Percentiles rank a stretch among this genome's conserved stretches.
Evolutionary conservation across 495 filamentous ascomycete genomes (phyloP).

Genomic region (Hypomontagnella submonticulosa): DNA sequence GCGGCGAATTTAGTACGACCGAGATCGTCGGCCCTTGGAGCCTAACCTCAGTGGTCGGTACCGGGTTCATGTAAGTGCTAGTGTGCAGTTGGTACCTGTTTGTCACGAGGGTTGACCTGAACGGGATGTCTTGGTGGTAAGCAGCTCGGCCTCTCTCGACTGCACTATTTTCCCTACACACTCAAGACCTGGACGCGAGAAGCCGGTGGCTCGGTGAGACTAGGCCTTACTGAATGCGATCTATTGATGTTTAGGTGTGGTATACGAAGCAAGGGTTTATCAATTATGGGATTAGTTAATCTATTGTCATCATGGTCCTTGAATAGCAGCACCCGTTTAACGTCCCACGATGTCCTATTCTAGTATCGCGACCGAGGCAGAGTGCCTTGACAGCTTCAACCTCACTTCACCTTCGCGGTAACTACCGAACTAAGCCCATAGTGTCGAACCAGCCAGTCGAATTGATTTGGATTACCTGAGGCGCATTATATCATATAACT

Average conservation of each 20-base stretch:
- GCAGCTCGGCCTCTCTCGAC: constrained; percentile 25
- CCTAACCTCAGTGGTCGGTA: constrained; percentile 30
- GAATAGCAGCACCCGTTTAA: constrained; percentile 11
- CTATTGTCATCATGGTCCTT: constrained; percentile 25
- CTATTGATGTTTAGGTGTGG: constrained; percentile 16
- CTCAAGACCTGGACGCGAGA: neutral
- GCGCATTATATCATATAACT: constrained; percentile 20
- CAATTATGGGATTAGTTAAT: constrained; percentile 24
- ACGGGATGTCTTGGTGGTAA: constrained; percentile 22
- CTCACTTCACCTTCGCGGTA: constrained; percentile 19
- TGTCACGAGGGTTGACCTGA: constrained; percentile 23
- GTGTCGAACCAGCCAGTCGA: constrained; percentile 17
- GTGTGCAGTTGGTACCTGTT: constrained; percentile 28
- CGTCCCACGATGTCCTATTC: constrained; percentile 30
- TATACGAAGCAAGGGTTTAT: neutral
- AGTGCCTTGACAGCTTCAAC: constrained; percentile 1
- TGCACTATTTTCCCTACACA: constrained; percentile 12
- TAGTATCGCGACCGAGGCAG: constrained; percentile 17
- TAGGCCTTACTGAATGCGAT: constrained; percentile 8
- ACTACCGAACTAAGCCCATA: constrained; percentile 27
- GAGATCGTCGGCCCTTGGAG: constrained; percentile 34
- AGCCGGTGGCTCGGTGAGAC: constrained; percentile 23
- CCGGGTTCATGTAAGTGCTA: constrained; percentile 27
- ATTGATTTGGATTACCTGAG: constrained; percentile 35
- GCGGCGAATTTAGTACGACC: constrained; percentile 44